phyloP scores from a whole-genome alignment of 257 asterid genomes.

The Marsdenia floribunda region DNA sequence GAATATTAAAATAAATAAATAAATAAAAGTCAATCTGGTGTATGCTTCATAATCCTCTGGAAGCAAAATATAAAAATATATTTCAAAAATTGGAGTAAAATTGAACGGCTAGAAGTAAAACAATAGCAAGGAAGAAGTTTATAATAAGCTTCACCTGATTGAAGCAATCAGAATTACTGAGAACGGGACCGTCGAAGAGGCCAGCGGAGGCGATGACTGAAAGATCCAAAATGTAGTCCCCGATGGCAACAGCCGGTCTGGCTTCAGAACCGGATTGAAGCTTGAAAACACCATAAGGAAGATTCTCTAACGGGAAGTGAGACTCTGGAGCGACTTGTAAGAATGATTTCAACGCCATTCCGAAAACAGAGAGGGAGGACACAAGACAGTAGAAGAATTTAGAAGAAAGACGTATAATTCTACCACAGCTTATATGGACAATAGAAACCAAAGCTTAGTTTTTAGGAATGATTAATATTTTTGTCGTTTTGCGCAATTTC shows the following conservation, averaged over 20 bases:
- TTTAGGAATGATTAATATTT: no score
- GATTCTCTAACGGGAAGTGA: constrained; percentile 89
- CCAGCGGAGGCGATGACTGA: constrained; percentile 62
- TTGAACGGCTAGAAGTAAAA: neutral
- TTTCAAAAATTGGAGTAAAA: neutral
- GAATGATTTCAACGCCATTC: constrained; percentile 71
- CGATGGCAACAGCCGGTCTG: constrained; percentile 84
- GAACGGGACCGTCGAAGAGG: constrained; percentile 68
- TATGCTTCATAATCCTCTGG: neutral
- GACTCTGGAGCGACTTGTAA: constrained; percentile 70
- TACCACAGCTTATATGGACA: no score
- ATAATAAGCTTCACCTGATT: constrained; percentile 43
- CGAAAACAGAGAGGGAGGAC: no score
- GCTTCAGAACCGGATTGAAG: constrained; percentile 48
- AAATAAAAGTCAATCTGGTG: neutral
- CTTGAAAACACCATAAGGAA: constrained; percentile 93
- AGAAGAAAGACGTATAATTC: no score
- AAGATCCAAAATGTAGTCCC: constrained; percentile 73
- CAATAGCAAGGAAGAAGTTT: neutral
- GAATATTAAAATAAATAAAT: neutral
- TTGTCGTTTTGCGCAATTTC: no score
- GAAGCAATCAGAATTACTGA: constrained; percentile 64
- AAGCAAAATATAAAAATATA: neutral
- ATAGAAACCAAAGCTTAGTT: no score
- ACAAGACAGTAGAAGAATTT: no score